These are phyloP conservation scores for Buxus sempervirens DNA, from an alignment of 164 flowering plant species.

Conservation along the genomic window DNA sequence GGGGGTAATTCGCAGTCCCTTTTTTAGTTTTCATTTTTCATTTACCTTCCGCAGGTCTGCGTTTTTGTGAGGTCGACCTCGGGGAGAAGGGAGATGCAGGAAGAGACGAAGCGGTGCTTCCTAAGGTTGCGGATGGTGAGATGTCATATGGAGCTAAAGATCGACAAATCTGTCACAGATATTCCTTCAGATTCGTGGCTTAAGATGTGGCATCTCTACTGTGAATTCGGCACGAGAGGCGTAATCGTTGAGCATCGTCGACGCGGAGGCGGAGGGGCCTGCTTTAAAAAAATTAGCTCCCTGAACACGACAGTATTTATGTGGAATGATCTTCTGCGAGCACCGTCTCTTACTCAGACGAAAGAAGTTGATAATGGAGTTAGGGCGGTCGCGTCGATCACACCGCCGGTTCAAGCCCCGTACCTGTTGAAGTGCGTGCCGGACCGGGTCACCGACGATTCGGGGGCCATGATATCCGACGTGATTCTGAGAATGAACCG, in stretches of 20 bases:
- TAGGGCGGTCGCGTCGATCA: slow-evolving; percentile 56
- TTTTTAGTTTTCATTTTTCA: too few relatives aligned
- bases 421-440: slow-evolving; percentile 88
- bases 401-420: slow-evolving; percentile 91
- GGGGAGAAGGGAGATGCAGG: slow-evolving; percentile 16
- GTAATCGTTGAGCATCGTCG: slow-evolving; percentile 47
- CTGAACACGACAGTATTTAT: slow-evolving; percentile 25
- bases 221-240: slow-evolving; percentile 86
- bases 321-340: slow-evolving; percentile 82
- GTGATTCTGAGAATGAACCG: slow-evolving; percentile 67
- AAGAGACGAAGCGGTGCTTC: slow-evolving; percentile 25
- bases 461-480: slow-evolving; percentile 94
- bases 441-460: slow-evolving; percentile 86
- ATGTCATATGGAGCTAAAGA: slow-evolving; percentile 73
- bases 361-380: slow-evolving; percentile 36
- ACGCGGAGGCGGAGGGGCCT: slow-evolving; percentile 37
- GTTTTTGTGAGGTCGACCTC: slow-evolving; percentile 40
- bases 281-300: slow-evolving; percentile 39
- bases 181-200: slow-evolving; percentile 46
- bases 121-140: slow-evolving; percentile 45
- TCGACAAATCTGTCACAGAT: slow-evolving; percentile 41
- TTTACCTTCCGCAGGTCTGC: slow-evolving; percentile 51
- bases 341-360: slow-evolving; percentile 53
- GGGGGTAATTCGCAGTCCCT: not conserved
- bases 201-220: slow-evolving; percentile 67